A percentile compares a stretch with the other conserved stretches of the same genome.
These are phyloP conservation scores for Juncus inflexus DNA, from an alignment of 176 grass and related monocot genomes.

Conservation along the genomic window DNA sequence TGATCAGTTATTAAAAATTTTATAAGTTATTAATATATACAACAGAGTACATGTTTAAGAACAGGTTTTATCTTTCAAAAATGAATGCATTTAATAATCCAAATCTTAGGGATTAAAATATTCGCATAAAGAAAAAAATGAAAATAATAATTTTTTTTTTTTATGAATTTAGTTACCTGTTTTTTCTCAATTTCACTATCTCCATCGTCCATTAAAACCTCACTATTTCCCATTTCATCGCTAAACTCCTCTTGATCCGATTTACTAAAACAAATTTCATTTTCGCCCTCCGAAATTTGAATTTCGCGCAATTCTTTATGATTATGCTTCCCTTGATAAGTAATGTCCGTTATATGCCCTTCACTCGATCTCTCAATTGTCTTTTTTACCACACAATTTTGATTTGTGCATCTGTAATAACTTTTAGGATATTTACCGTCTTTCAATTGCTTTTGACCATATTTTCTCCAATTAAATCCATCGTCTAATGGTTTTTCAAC, in stretches of 20 bases:
- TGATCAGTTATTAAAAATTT: too few relatives aligned
- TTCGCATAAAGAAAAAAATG: too few relatives aligned
- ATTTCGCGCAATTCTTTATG: conserved; percentile 26
- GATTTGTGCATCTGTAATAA: conserved; percentile 72
- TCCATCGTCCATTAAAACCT: conserved; percentile 10
- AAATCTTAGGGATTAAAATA: too few relatives aligned
- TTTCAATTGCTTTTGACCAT: conserved; percentile 87
- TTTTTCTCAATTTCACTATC: conserved; percentile 25
- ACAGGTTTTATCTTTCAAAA: too few relatives aligned
- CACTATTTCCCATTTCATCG: conserved; percentile 15
- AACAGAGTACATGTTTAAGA: too few relatives aligned
- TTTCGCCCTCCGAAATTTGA: conserved; percentile 2
- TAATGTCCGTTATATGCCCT: conserved; percentile 75
- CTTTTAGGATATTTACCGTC: conserved; percentile 67
- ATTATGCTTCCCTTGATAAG: conserved; percentile 71
- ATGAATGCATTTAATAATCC: too few relatives aligned
- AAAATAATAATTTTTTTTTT: too few relatives aligned
- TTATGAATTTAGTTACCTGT: neutral
- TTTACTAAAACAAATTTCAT: conserved; percentile 8
- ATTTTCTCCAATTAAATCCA: conserved; percentile 88
- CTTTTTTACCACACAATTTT: conserved; percentile 69
- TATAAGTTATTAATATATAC: too few relatives aligned
- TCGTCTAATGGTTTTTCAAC: conserved; percentile 72
- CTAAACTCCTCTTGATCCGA: conserved; percentile 16
- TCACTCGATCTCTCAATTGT: conserved; percentile 60